phyloP scores from a whole-genome alignment of 2,329 filamentous ascomycete genomes.

The Neoascochyta sp. region DNA sequence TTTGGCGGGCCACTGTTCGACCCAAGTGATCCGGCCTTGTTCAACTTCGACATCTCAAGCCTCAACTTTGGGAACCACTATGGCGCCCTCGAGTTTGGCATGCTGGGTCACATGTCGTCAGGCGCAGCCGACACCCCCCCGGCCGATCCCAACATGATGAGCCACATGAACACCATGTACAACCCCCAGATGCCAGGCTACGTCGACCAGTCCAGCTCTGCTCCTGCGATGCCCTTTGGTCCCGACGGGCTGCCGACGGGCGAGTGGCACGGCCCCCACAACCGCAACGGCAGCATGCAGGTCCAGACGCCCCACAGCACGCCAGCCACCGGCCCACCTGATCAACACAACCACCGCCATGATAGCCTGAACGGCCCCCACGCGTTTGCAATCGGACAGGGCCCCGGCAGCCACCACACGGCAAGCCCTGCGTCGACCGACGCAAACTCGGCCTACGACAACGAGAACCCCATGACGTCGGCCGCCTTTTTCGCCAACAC shows the following conservation, averaged over 20 bases:
- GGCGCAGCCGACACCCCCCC: constrained; percentile 76
- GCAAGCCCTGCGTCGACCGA: constrained; percentile 53
- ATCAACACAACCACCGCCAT: constrained; percentile 26
- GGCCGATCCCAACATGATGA: constrained; percentile 52
- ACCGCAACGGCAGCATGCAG: constrained; percentile 45
- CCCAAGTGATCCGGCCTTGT: constrained; percentile 84
- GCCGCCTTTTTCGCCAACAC: constrained; percentile 35
- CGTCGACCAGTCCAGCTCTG: constrained; percentile 18
- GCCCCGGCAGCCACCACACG: constrained; percentile 53
- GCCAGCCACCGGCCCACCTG: constrained; percentile 35
- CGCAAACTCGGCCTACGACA: constrained; percentile 42
- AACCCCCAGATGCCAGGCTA: constrained; percentile 40
- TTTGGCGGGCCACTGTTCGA: constrained; percentile 69
- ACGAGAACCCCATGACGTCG: constrained; percentile 38
- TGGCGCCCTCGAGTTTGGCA: constrained; percentile 90
- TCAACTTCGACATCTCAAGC: constrained; percentile 93
- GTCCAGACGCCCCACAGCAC: constrained; percentile 44
- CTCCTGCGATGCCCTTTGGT: constrained; percentile 31
- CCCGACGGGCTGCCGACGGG: constrained; percentile 22
- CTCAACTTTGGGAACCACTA: constrained; percentile 96
- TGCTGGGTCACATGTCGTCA: constrained; percentile 95
- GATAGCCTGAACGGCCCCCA: constrained; percentile 45
- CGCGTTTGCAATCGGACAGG: constrained; percentile 61
- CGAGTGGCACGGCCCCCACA: constrained; percentile 40
- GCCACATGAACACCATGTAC: constrained; percentile 35